Percentiles rank a stretch among this genome's conserved stretches.
These are phyloP conservation scores for Carnegiea gigantea DNA, from an alignment of 179 eudicot species.

Conservation along the genomic window DNA sequence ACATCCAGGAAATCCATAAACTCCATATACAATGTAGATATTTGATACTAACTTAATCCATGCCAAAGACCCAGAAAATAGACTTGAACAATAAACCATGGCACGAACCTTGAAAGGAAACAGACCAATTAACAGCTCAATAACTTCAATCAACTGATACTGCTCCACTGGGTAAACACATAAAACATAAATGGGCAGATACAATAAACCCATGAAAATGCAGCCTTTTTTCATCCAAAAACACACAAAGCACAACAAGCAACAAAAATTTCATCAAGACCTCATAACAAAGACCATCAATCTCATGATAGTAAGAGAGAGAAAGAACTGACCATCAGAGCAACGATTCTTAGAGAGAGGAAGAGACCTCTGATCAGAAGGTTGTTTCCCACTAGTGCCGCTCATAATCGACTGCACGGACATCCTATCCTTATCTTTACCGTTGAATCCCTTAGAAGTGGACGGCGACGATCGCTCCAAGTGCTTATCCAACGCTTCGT, in stretches of 20 bases:
- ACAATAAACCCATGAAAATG: background rate
- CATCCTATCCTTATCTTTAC: conserved; percentile 46
- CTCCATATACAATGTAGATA: background rate
- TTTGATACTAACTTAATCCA: background rate
- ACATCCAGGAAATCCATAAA: background rate
- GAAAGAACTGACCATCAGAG: conserved; percentile 46
- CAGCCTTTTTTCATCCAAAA: conserved; percentile 5
- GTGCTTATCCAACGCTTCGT: conserved; percentile 73
- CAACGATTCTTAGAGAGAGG: conserved; percentile 43
- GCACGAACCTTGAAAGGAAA: background rate
- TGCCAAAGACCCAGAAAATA: background rate
- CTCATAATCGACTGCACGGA: conserved; percentile 27
- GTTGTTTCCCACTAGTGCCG: conserved; percentile 30
- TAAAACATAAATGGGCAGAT: conserved; percentile 1
- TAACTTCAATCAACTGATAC: background rate
- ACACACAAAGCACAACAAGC: background rate
- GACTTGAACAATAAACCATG: background rate
- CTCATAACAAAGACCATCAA: background rate
- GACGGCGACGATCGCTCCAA: conserved; percentile 64
- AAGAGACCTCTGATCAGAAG: conserved; percentile 34
- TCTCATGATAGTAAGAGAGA: background rate
- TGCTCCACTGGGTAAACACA: background rate
- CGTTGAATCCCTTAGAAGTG: conserved; percentile 54
- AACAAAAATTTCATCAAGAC: background rate
- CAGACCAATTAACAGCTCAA: background rate